Percentiles rank a stretch among this genome's conserved stretches.
phyloP scores from a whole-genome alignment of 805 yeast genomes.

The Saturnispora ahearnii region DNA sequence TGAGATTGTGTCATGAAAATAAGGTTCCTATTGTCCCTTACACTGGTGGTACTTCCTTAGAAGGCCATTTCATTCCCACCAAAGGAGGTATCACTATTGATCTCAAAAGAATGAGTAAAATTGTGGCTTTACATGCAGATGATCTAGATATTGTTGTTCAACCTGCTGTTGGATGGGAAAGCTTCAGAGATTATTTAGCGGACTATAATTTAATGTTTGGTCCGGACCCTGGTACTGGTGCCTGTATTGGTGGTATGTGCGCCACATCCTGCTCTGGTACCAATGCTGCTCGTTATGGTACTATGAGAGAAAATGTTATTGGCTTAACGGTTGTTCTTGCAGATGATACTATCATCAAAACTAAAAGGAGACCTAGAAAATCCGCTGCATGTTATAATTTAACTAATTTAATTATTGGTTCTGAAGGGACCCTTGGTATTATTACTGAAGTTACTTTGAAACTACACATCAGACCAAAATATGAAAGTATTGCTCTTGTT shows the following conservation, averaged over 20 bases:
- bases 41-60: constrained; percentile 72
- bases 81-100: constrained; percentile 56
- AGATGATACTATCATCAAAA: constrained; percentile 70
- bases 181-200: constrained; percentile 42
- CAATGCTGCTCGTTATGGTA: constrained; percentile 70
- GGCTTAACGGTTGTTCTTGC: constrained; percentile 67
- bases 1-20: constrained; percentile 53
- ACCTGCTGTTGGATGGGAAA: constrained; percentile 77
- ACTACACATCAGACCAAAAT: constrained; percentile 50
- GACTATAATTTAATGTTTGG: constrained; percentile 55
- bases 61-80: constrained; percentile 70
- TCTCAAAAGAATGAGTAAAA: constrained; percentile 49
- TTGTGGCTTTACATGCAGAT: constrained; percentile 46
- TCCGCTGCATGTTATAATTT: constrained; percentile 74
- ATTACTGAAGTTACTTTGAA: constrained; percentile 64
- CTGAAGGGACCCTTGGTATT: constrained; percentile 73
- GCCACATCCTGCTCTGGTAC: constrained; percentile 77
- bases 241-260: constrained; percentile 70
- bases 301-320: constrained; percentile 66
- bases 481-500: constrained; percentile 61
- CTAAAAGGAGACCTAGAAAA: constrained; percentile 66
- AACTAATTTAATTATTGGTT: constrained; percentile 70
- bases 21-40: constrained; percentile 64
- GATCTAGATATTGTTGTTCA: constrained; percentile 70
- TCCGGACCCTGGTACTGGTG: constrained; percentile 76